Conservation (phyloP, 768 basidiomycete genomes). For the Ramaria sp. region DNA sequence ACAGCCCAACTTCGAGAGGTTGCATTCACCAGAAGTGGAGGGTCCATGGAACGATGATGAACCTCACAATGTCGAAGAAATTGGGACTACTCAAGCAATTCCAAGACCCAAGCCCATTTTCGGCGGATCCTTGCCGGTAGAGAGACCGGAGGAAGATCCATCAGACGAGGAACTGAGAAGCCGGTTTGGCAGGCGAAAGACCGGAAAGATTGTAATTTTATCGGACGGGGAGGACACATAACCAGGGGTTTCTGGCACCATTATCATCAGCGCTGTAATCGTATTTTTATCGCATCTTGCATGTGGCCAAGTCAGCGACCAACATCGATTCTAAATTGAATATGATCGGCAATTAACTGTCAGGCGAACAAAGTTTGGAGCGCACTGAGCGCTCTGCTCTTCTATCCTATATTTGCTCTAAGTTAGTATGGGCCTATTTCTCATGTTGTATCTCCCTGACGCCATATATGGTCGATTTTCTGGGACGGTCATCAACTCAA, state of each 20-base stretch:
- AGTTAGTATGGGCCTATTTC: no score
- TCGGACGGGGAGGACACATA: not conserved
- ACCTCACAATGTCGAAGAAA: not conserved
- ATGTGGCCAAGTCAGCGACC: no score
- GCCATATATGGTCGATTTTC: no score
- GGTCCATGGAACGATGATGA: not conserved
- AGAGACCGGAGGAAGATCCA: not conserved
- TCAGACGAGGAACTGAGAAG: not conserved
- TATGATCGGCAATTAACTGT: no score
- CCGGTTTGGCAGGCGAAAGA: not conserved
- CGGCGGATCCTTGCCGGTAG: not conserved
- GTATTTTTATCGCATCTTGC: no score
- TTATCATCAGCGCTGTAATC: slow-evolving; percentile 5
- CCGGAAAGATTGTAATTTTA: not conserved
- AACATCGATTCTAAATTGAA: no score
- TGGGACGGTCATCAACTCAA: no score
- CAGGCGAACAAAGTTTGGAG: no score
- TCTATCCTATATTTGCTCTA: no score
- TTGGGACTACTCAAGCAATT: not conserved
- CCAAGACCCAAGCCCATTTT: not conserved
- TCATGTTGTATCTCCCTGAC: no score
- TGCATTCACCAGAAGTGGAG: not conserved
- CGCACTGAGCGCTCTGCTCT: no score
- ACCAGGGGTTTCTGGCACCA: not conserved
- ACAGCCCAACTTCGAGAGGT: not conserved